phyloP scores from a whole-genome alignment of 768 basidiomycete genomes.

The Ephemerocybe angulata region DNA sequence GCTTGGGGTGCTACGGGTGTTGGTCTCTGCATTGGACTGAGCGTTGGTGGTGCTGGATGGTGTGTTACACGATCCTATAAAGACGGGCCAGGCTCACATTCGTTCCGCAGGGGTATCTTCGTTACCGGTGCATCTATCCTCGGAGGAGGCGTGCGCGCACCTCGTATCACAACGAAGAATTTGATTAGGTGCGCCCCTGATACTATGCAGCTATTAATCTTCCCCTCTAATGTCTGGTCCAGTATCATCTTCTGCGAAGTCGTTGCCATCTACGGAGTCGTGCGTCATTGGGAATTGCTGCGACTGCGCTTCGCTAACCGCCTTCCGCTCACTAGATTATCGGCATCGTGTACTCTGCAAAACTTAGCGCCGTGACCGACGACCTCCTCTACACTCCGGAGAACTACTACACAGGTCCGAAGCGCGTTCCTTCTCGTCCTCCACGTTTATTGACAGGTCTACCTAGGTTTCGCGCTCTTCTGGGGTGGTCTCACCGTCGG shows the following conservation, averaged over 20 bases:
- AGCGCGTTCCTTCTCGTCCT: background rate
- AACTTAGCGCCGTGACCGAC: conserved; percentile 60
- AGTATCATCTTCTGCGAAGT: conserved; percentile 99
- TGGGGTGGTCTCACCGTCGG: conserved; percentile 97
- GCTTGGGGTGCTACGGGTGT: conserved; percentile 90
- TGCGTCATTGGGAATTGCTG: conserved; percentile 36
- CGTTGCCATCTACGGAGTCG: conserved; percentile 96
- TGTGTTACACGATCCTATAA: conserved; percentile 33
- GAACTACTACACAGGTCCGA: conserved; percentile 88
- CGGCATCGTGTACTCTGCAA: conserved; percentile 92
- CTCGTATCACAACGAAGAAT: conserved; percentile 95
- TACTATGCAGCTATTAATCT: background rate
- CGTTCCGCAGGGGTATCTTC: conserved; percentile 85
- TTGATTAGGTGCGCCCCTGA: conserved; percentile 73
- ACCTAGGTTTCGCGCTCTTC: conserved; percentile 86
- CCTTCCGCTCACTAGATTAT: conserved; percentile 59
- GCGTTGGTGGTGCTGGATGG: conserved; percentile 95
- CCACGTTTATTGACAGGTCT: background rate
- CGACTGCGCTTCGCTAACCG: conserved; percentile 1
- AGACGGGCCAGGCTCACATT: conserved; percentile 3
- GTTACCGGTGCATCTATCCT: conserved; percentile 95
- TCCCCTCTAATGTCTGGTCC: background rate
- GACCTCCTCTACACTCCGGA: conserved; percentile 71
- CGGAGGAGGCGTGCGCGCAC: conserved; percentile 91
- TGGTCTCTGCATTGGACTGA: conserved; percentile 88